A percentile compares a stretch with the other conserved stretches of the same genome.
phyloP scores from a whole-genome alignment of 75 land plant genomes.

The Cunninghamia lanceolata region DNA sequence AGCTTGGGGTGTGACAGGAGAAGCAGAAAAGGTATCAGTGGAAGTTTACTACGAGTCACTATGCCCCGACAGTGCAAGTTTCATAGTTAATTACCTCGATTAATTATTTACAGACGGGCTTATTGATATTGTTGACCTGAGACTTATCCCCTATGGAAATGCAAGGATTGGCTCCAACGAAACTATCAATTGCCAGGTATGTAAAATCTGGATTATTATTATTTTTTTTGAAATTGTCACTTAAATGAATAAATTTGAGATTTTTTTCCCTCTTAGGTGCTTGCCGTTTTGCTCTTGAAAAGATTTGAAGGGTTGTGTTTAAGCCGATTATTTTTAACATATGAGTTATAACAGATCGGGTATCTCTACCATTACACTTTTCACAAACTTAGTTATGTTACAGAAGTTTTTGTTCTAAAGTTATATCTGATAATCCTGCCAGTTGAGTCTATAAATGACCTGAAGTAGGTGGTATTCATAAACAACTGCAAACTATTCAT shows the following conservation, averaged over 20 bases:
- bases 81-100: slow-evolving; percentile 48
- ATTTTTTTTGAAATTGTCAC: background rate
- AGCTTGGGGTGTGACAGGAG: background rate
- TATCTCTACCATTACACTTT: background rate
- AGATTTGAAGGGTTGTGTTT: background rate
- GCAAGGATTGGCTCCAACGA: slow-evolving; percentile 36
- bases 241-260: background rate
- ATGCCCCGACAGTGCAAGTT: slow-evolving; percentile 60
- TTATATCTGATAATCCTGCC: background rate
- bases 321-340: too few relatives aligned
- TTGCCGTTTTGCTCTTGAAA: background rate
- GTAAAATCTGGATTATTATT: background rate
- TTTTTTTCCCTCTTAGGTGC: background rate
- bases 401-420: background rate
- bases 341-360: too few relatives aligned
- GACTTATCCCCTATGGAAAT: slow-evolving; percentile 73
- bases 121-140: slow-evolving; percentile 53
- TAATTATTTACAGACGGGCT: slow-evolving; percentile 49
- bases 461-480: too few relatives aligned
- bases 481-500: too few relatives aligned
- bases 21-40: slow-evolving; percentile 31
- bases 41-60: slow-evolving; percentile 62
- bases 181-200: slow-evolving; percentile 57
- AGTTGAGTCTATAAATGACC: too few relatives aligned
- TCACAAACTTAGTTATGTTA: background rate